A percentile compares a stretch with the other conserved stretches of the same genome.
Conservation (phyloP, 2,329 filamentous ascomycete species). For the Venturia aucupariae region DNA sequence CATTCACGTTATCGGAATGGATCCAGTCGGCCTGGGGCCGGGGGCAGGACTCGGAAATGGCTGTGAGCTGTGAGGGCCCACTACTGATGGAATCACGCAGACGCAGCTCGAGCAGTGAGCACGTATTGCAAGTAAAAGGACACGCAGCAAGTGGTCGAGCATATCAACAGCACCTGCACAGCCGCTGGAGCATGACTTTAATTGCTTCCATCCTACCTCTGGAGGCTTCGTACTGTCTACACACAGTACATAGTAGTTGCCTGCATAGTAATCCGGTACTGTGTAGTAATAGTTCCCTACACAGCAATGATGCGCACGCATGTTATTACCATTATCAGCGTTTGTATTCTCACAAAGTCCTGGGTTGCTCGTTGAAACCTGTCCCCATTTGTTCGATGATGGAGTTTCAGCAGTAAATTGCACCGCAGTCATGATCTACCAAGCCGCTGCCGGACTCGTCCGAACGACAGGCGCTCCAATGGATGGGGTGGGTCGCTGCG, state of each 20-base stretch:
- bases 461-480: conserved; percentile 1
- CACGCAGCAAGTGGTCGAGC: background rate
- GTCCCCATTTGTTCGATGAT: background rate
- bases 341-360: background rate
- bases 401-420: conserved; percentile 10
- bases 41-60: too few relatives aligned
- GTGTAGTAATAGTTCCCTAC: too few relatives aligned
- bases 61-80: too few relatives aligned
- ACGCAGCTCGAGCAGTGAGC: too few relatives aligned
- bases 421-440: background rate
- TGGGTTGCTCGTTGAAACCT: conserved; percentile 5
- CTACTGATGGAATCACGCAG: too few relatives aligned
- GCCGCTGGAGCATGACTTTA: background rate
- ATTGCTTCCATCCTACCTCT: background rate
- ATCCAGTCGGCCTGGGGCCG: too few relatives aligned
- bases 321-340: background rate
- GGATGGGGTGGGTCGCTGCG: background rate
- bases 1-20: background rate
- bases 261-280: too few relatives aligned
- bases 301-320: background rate
- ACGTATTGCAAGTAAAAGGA: background rate
- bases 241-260: too few relatives aligned
- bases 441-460: conserved; percentile 6
- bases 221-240: background rate
- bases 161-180: too few relatives aligned